Evolutionary conservation across 192 early-diverging fungal genomes (phyloP).

Genomic region (Umbelopsis ramanniana): DNA sequence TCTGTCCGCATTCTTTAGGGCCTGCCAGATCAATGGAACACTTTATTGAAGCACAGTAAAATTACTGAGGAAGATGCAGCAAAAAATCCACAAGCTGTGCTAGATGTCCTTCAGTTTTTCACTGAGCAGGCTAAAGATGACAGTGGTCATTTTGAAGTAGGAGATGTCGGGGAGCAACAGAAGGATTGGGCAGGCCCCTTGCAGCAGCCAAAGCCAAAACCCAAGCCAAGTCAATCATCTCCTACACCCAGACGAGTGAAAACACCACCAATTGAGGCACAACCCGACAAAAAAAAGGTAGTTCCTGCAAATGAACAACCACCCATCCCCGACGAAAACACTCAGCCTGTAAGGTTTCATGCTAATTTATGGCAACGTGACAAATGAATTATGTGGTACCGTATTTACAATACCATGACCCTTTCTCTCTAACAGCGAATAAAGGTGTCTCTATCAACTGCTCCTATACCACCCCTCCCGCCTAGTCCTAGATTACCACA

Average conservation of each 20-base stretch:
- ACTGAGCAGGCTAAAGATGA: conserved; percentile 70
- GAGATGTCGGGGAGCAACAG: not conserved
- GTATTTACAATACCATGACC: not conserved
- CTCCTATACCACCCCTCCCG: conserved; percentile 4
- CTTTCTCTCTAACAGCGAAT: not conserved
- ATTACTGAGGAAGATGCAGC: conserved; percentile 95
- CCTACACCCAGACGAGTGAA: conserved; percentile 2
- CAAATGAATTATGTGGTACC: not conserved
- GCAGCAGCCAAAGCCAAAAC: conserved; percentile 10
- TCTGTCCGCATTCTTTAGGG: conserved; percentile 55
- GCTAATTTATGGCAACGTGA: not conserved
- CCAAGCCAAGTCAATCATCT: conserved; percentile 11
- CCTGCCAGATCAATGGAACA: conserved; percentile 89
- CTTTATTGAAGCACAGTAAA: conserved; percentile 82
- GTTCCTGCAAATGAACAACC: not conserved
- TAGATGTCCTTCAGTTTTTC: conserved; percentile 96
- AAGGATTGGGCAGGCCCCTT: not conserved
- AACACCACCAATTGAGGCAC: not conserved
- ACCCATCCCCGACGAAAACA: not conserved
- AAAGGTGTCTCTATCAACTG: conserved; percentile 1
- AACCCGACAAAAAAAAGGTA: not conserved
- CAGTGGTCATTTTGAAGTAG: conserved; percentile 34
- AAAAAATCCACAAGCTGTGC: conserved; percentile 95
- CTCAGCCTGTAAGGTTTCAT: not conserved
- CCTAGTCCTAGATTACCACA: conserved; percentile 1